A percentile compares a stretch with the other conserved stretches of the same genome.
Evolutionary conservation across 345 rosid genomes (phyloP).

Genomic region (Physaria fendleri): DNA sequence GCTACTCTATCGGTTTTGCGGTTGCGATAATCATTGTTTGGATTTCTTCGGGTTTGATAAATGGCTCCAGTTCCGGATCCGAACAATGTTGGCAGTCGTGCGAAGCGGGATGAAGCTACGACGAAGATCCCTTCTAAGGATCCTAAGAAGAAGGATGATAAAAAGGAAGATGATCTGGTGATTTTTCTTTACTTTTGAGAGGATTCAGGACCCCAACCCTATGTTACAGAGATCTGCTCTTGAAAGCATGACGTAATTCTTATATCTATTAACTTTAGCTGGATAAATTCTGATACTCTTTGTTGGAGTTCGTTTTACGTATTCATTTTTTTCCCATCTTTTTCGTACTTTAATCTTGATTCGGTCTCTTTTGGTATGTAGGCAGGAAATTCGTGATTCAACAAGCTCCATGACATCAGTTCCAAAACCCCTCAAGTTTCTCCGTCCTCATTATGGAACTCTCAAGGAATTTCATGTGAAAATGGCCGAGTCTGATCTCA

Average conservation of each 20-base stretch:
- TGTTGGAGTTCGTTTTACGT: too few species aligned
- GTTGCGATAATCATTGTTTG: neutral
- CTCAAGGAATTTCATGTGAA: slow-evolving; percentile 58
- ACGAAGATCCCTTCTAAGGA: slow-evolving; percentile 69
- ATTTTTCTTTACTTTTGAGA: slow-evolving; percentile 38
- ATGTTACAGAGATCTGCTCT: slow-evolving; percentile 81
- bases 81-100: slow-evolving; percentile 41
- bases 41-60: neutral
- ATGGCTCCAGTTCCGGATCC: slow-evolving; percentile 55
- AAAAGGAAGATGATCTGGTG: slow-evolving; percentile 87
- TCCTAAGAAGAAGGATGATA: slow-evolving; percentile 83
- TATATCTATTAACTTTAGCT: neutral
- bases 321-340: too few species aligned
- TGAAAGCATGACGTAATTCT: slow-evolving; percentile 82
- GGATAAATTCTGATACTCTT: too few species aligned
- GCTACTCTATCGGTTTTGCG: neutral
- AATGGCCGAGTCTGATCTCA: slow-evolving; percentile 65
- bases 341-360: neutral
- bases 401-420: slow-evolving; percentile 98
- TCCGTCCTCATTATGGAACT: slow-evolving; percentile 87
- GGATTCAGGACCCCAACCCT: slow-evolving; percentile 86
- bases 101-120: slow-evolving; percentile 46
- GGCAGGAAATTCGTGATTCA: slow-evolving; percentile 88
- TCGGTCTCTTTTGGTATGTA: slow-evolving; percentile 11
- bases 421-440: slow-evolving; percentile 97